These are phyloP conservation scores for Diaporthe helianthi DNA, from an alignment of 2,329 filamentous ascomycete genomes.

Conservation along the genomic window DNA sequence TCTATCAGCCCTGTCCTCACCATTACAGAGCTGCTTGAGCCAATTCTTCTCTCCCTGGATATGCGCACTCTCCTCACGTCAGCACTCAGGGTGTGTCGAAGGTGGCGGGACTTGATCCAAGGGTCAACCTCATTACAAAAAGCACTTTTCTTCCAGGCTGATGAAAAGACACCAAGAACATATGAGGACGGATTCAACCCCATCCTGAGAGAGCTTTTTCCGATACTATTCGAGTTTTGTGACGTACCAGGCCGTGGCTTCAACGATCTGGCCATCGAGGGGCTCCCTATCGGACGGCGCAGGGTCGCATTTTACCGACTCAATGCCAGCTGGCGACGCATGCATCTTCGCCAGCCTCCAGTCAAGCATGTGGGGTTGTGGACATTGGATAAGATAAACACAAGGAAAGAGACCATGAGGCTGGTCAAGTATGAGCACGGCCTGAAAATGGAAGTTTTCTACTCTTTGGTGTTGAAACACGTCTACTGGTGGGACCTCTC, in stretches of 20 bases:
- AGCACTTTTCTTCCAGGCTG: constrained; percentile 8
- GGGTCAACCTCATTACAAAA: neutral
- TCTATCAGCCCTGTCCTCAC: neutral
- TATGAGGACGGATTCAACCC: constrained; percentile 2
- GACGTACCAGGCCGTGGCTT: neutral
- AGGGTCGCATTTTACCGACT: constrained; percentile 9
- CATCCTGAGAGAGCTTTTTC: constrained; percentile 12
- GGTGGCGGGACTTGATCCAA: constrained; percentile 28
- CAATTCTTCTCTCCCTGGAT: constrained; percentile 1
- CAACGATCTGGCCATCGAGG: constrained; percentile 19
- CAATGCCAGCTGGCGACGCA: constrained; percentile 14
- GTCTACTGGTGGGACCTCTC: constrained; percentile 25
- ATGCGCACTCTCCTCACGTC: constrained; percentile 25
- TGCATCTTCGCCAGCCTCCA: constrained; percentile 16
- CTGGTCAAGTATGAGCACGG: neutral
- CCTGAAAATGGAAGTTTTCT: constrained; percentile 26
- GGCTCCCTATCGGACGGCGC: constrained; percentile 20
- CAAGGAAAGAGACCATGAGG: neutral
- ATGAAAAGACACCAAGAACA: neutral
- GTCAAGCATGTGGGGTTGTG: constrained; percentile 20
- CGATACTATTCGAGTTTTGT: constrained; percentile 13
- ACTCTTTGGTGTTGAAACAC: constrained; percentile 8
- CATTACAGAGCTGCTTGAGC: constrained; percentile 13
- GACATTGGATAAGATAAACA: neutral
- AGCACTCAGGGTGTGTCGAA: constrained; percentile 18